phyloP scores from a whole-genome alignment of 2,329 filamentous ascomycete genomes.

The Tolypocladium tundrense region DNA sequence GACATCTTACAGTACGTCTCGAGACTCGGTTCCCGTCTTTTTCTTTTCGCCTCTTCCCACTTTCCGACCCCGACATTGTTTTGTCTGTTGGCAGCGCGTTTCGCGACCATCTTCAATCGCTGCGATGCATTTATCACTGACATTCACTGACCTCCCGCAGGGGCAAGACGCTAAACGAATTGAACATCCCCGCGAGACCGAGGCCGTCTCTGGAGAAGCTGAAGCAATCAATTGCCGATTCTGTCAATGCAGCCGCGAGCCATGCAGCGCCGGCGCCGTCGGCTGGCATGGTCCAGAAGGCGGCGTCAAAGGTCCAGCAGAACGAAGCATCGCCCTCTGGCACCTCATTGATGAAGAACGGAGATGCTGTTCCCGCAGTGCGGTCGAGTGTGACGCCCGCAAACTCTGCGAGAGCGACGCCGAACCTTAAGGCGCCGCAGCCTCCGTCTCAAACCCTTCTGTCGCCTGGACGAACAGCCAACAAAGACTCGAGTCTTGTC shows the following conservation, averaged over 20 bases:
- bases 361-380: constrained; percentile 3
- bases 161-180: constrained; percentile 37
- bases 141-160: constrained; percentile 15
- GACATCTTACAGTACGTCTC: constrained; percentile 50
- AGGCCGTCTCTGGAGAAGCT: constrained; percentile 32
- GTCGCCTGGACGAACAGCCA: background rate
- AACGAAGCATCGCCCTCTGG: constrained; percentile 6
- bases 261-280: constrained; percentile 4
- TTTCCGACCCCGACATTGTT: constrained; percentile 2
- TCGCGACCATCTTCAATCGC: constrained; percentile 1
- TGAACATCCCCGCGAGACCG: constrained; percentile 39
- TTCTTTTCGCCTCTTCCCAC: constrained; percentile 7
- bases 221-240: constrained; percentile 25
- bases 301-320: constrained; percentile 5
- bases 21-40: constrained; percentile 7
- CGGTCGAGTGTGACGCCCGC: constrained; percentile 6
- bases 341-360: constrained; percentile 4
- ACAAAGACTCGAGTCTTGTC: background rate
- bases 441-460: background rate
- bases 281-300: constrained; percentile 3
- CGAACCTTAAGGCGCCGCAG: background rate
- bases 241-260: constrained; percentile 11
- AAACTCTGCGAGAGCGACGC: constrained; percentile 5
- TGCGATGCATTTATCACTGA: background rate
- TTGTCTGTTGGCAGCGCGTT: constrained; percentile 2